These are phyloP conservation scores for Medicago lupulina DNA, from an alignment of 306 rosid species.

Conservation along the genomic window DNA sequence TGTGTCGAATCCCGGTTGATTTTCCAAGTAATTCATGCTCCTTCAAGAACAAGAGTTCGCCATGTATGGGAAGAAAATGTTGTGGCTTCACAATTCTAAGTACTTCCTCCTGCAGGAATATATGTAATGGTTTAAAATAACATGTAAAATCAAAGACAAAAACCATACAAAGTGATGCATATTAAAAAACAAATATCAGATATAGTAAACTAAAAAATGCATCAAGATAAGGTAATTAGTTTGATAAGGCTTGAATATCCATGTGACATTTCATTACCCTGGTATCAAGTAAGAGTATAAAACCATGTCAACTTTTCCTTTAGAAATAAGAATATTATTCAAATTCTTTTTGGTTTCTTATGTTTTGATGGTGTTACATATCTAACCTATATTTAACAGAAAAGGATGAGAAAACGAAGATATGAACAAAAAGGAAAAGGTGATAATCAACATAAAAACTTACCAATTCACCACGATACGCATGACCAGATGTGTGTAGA, in stretches of 20 bases:
- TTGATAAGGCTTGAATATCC: slow-evolving; percentile 30
- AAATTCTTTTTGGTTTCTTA: slow-evolving; percentile 7
- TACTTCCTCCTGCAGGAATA: slow-evolving; percentile 83
- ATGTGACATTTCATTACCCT: slow-evolving; percentile 8
- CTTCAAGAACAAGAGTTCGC: slow-evolving; percentile 92
- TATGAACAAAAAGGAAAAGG: background rate
- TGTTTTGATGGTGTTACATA: slow-evolving; percentile 5
- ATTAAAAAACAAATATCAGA: slow-evolving; percentile 26
- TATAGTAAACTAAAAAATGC: slow-evolving; percentile 31
- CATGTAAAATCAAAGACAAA: slow-evolving; percentile 32
- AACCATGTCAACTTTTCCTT: slow-evolving; percentile 13
- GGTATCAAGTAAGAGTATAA: slow-evolving; percentile 13
- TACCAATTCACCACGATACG: slow-evolving; percentile 90
- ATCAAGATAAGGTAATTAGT: slow-evolving; percentile 26
- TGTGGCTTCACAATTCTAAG: slow-evolving; percentile 97
- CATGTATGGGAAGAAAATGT: slow-evolving; percentile 97
- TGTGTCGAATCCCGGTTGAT: slow-evolving; percentile 95
- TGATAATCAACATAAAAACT: slow-evolving; percentile 31
- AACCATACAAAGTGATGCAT: slow-evolving; percentile 15
- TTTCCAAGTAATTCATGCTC: slow-evolving; percentile 95
- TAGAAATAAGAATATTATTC: slow-evolving; percentile 1
- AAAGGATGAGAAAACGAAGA: background rate
- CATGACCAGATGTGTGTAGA: slow-evolving; percentile 98
- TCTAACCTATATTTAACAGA: slow-evolving; percentile 10
- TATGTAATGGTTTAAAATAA: slow-evolving; percentile 16